Conservation (phyloP, 352 stramenopile genomes). For the Pythium aphanidermatum region DNA sequence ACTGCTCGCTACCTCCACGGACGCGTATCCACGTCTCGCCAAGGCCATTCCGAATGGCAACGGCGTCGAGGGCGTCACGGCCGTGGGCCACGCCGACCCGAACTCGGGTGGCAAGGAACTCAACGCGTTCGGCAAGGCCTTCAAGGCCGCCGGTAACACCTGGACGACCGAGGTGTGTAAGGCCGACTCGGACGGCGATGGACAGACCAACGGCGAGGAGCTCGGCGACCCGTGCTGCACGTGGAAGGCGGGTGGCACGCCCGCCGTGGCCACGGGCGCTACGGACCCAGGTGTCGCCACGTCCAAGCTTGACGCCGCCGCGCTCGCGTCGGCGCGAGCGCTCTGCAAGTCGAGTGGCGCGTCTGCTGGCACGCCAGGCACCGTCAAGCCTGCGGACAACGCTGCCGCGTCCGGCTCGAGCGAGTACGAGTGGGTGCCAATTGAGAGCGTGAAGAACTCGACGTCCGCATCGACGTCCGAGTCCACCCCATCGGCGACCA, state of each 20-base stretch:
- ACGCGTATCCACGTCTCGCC: slow-evolving; percentile 16
- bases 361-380: not conserved
- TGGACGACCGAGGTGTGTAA: slow-evolving; percentile 36
- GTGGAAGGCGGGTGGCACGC: slow-evolving; percentile 20
- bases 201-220: slow-evolving; percentile 51
- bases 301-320: slow-evolving; percentile 16
- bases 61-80: slow-evolving; percentile 10
- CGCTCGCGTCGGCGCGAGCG: slow-evolving; percentile 7
- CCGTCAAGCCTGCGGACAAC: not conserved
- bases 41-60: slow-evolving; percentile 21
- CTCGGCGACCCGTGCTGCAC: slow-evolving; percentile 49
- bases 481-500: slow-evolving; percentile 1
- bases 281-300: slow-evolving; percentile 14
- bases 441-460: slow-evolving; percentile 2
- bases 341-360: not conserved
- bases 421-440: slow-evolving; percentile 12
- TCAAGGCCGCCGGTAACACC: slow-evolving; percentile 7
- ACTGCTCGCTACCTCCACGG: not conserved
- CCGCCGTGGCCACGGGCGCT: slow-evolving; percentile 10
- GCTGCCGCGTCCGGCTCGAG: not conserved
- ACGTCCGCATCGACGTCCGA: not conserved
- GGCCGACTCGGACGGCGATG: slow-evolving; percentile 43
- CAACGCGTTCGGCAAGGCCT: slow-evolving; percentile 37
- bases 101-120: slow-evolving; percentile 4
- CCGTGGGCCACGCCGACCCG: slow-evolving; percentile 16